phyloP scores from a whole-genome alignment of 371 early-diverging fungal genomes.

The Zychaea mexicana region DNA sequence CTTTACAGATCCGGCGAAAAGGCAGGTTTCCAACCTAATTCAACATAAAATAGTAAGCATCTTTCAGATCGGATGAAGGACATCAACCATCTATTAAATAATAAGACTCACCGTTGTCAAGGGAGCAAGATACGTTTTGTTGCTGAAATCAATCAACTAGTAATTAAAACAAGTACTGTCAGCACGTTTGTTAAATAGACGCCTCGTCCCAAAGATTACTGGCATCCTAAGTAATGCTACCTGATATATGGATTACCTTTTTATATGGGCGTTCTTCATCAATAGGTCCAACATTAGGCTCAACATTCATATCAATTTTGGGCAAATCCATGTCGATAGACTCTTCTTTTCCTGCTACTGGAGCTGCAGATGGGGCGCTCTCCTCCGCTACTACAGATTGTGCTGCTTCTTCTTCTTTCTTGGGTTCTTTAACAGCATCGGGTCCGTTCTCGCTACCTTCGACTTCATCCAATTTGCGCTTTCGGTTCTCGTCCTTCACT shows the following conservation, averaged over 20 bases:
- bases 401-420: slow-evolving; percentile 5
- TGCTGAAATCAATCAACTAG: slow-evolving; percentile 75
- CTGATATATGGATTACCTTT: slow-evolving; percentile 39
- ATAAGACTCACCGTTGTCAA: slow-evolving; percentile 84
- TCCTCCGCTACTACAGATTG: neutral
- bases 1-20: slow-evolving; percentile 93
- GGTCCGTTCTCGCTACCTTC: slow-evolving; percentile 12
- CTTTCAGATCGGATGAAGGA: neutral
- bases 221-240: too few relatives aligned
- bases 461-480: slow-evolving; percentile 24
- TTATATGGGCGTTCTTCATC: slow-evolving; percentile 32
- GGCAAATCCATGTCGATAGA: slow-evolving; percentile 15
- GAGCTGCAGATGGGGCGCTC: too few relatives aligned
- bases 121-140: slow-evolving; percentile 95
- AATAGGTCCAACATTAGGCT: slow-evolving; percentile 43
- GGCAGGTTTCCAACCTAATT: slow-evolving; percentile 91
- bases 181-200: too few relatives aligned
- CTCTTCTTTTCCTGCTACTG: neutral
- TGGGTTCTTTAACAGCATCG: neutral
- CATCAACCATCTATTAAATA: too few relatives aligned
- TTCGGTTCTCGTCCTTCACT: slow-evolving; percentile 26
- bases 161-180: too few relatives aligned
- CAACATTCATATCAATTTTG: slow-evolving; percentile 15
- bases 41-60: too few relatives aligned
- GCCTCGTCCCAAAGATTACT: too few relatives aligned